Evolutionary conservation across 129 eudicot species (phyloP).

Genomic region (Helichrysum umbraculigerum): DNA sequence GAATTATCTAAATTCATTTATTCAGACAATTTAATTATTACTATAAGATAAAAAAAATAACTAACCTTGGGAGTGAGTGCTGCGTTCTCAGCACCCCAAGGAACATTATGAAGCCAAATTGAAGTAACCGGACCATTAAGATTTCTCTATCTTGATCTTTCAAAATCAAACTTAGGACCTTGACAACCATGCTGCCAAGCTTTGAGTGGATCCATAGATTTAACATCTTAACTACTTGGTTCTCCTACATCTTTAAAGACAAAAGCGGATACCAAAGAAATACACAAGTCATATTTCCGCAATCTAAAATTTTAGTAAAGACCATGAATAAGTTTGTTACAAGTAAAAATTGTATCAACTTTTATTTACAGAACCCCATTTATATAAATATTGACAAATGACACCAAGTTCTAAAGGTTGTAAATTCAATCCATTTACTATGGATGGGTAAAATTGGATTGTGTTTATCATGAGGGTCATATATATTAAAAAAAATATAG

Average conservation of each 20-base stretch:
- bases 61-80: conserved; percentile 87
- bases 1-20: too few relatives aligned
- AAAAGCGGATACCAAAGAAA: conserved; percentile 82
- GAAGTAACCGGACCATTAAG: conserved; percentile 84
- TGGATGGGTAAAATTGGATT: too few relatives aligned
- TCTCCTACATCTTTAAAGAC: conserved; percentile 76
- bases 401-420: too few relatives aligned
- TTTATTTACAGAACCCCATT: not conserved
- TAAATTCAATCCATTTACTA: too few relatives aligned
- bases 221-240: conserved; percentile 29
- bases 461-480: too few relatives aligned
- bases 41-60: too few relatives aligned
- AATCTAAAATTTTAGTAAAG: conserved; percentile 59
- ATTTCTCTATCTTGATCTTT: conserved; percentile 58
- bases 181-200: conserved; percentile 45
- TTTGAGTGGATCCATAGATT: conserved; percentile 24
- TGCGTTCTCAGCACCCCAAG: conserved; percentile 83
- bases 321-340: conserved; percentile 50
- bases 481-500: too few relatives aligned
- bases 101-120: too few relatives aligned
- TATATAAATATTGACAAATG: too few relatives aligned
- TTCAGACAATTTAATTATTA: too few relatives aligned
- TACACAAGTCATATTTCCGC: conserved; percentile 71
- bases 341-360: not conserved
- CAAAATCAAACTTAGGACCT: conserved; percentile 49